Conservation (phyloP, 2,329 filamentous ascomycete species). For the Phialophora tarda region DNA sequence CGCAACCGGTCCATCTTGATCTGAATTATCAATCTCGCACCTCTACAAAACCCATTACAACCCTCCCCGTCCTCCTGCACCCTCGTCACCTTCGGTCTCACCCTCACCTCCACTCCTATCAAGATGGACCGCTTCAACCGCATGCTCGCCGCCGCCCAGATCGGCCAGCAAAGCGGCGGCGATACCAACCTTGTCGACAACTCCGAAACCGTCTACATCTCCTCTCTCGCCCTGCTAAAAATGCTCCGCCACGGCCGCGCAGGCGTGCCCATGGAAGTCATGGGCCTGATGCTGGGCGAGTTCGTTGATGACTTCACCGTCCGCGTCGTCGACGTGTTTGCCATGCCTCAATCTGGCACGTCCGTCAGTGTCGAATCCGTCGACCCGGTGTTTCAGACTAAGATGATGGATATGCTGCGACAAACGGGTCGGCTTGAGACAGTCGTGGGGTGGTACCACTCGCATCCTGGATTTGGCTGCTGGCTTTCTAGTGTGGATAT, state of each 20-base stretch:
- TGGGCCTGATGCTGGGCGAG: slow-evolving; percentile 98
- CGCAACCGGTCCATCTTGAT: neutral
- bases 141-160: slow-evolving; percentile 77
- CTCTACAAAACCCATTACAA: slow-evolving; percentile 4
- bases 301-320: slow-evolving; percentile 99
- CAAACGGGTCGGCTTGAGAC: slow-evolving; percentile 97
- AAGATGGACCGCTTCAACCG: slow-evolving; percentile 90
- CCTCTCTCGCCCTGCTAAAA: slow-evolving; percentile 93
- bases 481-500: slow-evolving; percentile 99
- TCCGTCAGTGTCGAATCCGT: slow-evolving; percentile 98
- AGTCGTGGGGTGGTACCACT: slow-evolving; percentile 99
- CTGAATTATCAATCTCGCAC: slow-evolving; percentile 1
- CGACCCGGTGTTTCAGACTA: slow-evolving; percentile 97
- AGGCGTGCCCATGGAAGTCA: slow-evolving; percentile 99
- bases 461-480: slow-evolving; percentile 97
- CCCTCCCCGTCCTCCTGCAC: neutral
- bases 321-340: slow-evolving; percentile 96
- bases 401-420: slow-evolving; percentile 99
- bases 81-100: neutral
- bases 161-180: slow-evolving; percentile 64
- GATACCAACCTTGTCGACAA: slow-evolving; percentile 94
- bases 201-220: slow-evolving; percentile 99
- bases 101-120: slow-evolving; percentile 4
- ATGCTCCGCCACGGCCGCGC: slow-evolving; percentile 98
- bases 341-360: slow-evolving; percentile 98